Base-by-base conservation (phyloP, 2,329 filamentous ascomycete species). In the Huntiella omanensis region DNA sequence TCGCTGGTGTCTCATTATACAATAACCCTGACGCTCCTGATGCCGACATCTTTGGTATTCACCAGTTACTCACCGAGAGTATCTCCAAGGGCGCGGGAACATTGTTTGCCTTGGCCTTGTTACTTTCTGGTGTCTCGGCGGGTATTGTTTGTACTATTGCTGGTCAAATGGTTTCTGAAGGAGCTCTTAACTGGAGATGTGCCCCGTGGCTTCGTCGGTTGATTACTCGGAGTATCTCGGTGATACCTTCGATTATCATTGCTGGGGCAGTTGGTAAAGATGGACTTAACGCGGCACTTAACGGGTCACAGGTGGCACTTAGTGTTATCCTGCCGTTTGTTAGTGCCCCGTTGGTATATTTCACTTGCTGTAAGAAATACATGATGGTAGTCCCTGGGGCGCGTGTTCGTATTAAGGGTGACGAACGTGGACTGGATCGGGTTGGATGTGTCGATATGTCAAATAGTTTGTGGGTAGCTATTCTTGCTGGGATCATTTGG, bases 131-230 rank as follows among this genome's bases (percentile, higher is more conserved):
- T 6, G 71, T 84, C 10, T 83, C 78, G 0, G 85, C 85, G 0
- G 85, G 85, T 4, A 83, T 93, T 33, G 80, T 92, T 2, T 92
- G 85, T 63, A 93, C 86, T 1, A 91, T 93, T 53, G 74, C 85
- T 0, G 85, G 85, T 0, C 85, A 93, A 59, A 91, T 93, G 77
- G 80, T 93, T 16, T 79, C 76, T 51, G 85, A 92, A 59, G 85
- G 85, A 5, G 83, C 85, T 50, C 60, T 93, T 39, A 74, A 75
- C 40, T 86, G 83, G 81, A 74, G 63, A 4, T 61, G 87, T 32
- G 68, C 69, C 50, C 85, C 85, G 0, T 93, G 85, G 85, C 55
- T 87, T 7, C 77, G 85, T 2, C 71, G 85, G 8, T 69, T 92
- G 3, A 61, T 88, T 43, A 92, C 85, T 0, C 73, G 85, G 19